phyloP scores from a whole-genome alignment of 768 basidiomycete species.

The Xerocomellus amylosporus region DNA sequence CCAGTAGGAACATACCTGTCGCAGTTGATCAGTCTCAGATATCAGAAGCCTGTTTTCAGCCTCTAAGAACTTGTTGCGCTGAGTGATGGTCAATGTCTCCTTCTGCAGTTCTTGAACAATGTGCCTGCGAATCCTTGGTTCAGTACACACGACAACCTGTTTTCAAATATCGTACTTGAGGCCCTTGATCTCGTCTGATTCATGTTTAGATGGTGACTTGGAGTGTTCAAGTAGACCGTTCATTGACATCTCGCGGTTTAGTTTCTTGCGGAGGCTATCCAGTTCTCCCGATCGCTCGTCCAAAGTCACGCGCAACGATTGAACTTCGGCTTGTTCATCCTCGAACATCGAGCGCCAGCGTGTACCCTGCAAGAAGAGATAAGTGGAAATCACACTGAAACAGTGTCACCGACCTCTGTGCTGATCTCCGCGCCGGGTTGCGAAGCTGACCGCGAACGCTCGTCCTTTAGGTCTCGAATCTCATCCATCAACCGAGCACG shows the following conservation, averaged over 20 bases:
- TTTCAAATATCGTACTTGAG: constrained; percentile 55
- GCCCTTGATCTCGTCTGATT: constrained; percentile 69
- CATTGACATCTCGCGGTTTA: constrained; percentile 55
- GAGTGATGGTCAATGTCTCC: constrained; percentile 61
- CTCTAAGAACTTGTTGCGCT: constrained; percentile 68
- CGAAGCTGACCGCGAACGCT: constrained; percentile 34
- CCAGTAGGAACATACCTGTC: constrained; percentile 48
- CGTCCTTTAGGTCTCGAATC: constrained; percentile 49
- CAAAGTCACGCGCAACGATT: constrained; percentile 31
- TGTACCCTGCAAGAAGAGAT: constrained; percentile 17
- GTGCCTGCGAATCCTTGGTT: constrained; percentile 45
- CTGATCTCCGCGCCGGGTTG: constrained; percentile 20
- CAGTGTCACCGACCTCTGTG: constrained; percentile 16
- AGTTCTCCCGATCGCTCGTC: constrained; percentile 48
- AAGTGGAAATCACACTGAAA: neutral
- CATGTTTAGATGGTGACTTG: constrained; percentile 47
- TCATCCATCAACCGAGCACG: constrained; percentile 53
- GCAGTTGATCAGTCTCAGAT: constrained; percentile 59
- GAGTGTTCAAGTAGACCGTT: constrained; percentile 35
- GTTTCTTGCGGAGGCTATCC: constrained; percentile 55
- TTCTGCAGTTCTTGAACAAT: constrained; percentile 87
- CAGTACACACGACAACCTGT: neutral
- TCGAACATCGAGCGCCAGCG: constrained; percentile 31
- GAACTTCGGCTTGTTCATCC: constrained; percentile 31
- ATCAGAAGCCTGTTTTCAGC: constrained; percentile 71